Percentiles rank a stretch among this genome's conserved stretches.
Evolutionary conservation across 306 rosid species (phyloP).

Genomic region (Lathyrus tuberosus): DNA sequence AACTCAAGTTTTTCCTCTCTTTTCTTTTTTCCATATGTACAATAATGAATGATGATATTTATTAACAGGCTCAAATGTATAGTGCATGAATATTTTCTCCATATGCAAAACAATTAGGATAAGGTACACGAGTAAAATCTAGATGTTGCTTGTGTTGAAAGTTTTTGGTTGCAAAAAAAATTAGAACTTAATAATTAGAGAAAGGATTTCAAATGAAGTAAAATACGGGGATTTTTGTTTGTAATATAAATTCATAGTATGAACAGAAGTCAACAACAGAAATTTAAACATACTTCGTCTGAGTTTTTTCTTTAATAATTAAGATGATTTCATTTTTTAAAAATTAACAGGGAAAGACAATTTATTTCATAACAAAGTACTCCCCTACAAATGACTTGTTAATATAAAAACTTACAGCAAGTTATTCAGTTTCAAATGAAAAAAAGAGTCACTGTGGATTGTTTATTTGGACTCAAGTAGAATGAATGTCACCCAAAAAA

Average conservation of each 20-base stretch:
- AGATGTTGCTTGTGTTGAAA: background rate
- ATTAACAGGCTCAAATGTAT: conserved; percentile 15
- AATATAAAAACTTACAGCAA: background rate
- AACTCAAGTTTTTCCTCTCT: background rate
- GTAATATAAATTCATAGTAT: too few relatives aligned
- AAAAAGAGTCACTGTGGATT: background rate
- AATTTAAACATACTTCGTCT: too few relatives aligned
- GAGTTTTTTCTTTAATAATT: too few relatives aligned
- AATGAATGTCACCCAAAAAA: background rate
- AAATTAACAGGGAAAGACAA: too few relatives aligned
- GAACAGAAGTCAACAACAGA: too few relatives aligned
- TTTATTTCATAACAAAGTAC: too few relatives aligned
- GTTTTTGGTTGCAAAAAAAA: background rate
- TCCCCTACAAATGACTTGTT: too few relatives aligned
- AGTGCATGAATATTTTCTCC: background rate
- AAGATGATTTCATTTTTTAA: too few relatives aligned
- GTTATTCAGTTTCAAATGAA: background rate
- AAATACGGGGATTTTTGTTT: background rate
- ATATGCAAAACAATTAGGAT: background rate
- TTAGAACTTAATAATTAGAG: background rate
- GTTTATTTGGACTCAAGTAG: background rate
- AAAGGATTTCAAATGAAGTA: background rate
- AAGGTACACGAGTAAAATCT: background rate
- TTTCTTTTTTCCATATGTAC: background rate
- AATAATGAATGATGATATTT: conserved; percentile 15